These are phyloP conservation scores for Dipteronia dyeriana DNA, from an alignment of 345 rosid species.

Conservation along the genomic window DNA sequence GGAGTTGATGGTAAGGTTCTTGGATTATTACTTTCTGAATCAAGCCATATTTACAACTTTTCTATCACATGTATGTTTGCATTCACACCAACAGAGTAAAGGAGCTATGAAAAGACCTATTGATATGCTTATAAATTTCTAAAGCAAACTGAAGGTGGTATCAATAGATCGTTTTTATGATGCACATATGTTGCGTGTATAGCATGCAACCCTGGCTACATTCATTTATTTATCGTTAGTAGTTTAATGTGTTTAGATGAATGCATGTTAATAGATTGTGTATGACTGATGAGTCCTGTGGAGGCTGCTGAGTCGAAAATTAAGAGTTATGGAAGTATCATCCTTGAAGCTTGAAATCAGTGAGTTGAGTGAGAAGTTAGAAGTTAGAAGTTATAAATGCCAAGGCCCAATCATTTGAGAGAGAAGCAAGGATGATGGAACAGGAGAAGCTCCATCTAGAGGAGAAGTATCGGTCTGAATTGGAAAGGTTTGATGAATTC, in stretches of 20 bases:
- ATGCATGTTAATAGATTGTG: neutral
- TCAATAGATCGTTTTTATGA: neutral
- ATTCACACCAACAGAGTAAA: neutral
- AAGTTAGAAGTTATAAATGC: slow-evolving; percentile 64
- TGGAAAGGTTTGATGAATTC: slow-evolving; percentile 80
- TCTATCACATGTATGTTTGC: neutral
- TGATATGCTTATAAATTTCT: neutral
- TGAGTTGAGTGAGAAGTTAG: slow-evolving; percentile 58
- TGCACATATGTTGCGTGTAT: neutral
- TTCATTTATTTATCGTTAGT: neutral
- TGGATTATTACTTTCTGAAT: neutral
- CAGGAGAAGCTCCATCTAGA: slow-evolving; percentile 88
- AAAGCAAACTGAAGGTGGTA: slow-evolving; percentile 7
- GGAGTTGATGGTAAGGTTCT: slow-evolving; percentile 75
- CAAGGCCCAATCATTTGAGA: slow-evolving; percentile 76
- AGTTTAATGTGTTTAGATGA: slow-evolving; percentile 5
- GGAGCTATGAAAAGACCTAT: neutral
- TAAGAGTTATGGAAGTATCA: slow-evolving; percentile 67
- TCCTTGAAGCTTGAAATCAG: slow-evolving; percentile 59
- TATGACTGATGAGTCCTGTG: slow-evolving; percentile 30
- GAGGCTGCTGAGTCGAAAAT: slow-evolving; percentile 94
- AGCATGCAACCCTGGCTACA: neutral
- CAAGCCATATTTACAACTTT: neutral
- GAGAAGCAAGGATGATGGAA: slow-evolving; percentile 73
- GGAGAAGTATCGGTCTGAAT: slow-evolving; percentile 78